phyloP scores from a whole-genome alignment of 1,139 yeast species.

The Saccharomyces hybrid region DNA sequence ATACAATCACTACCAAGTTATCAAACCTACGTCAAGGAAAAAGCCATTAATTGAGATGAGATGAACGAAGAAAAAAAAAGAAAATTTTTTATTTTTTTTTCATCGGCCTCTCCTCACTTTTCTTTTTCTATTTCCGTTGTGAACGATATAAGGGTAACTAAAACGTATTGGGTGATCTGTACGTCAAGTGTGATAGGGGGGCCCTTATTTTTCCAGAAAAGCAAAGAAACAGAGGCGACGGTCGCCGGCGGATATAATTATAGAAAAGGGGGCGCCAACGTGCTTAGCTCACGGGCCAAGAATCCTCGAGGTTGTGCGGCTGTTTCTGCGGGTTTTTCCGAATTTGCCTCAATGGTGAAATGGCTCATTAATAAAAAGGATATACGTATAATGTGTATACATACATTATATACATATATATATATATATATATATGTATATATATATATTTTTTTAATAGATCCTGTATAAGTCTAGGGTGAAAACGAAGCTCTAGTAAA shows the following conservation, averaged over 20 bases:
- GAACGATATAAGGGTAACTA: background rate
- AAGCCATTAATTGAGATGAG: background rate
- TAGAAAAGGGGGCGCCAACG: background rate
- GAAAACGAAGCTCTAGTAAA: background rate
- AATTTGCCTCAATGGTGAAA: background rate
- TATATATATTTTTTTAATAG: background rate
- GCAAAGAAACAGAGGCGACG: background rate
- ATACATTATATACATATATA: background rate
- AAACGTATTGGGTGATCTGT: background rate
- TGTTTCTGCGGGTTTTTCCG: background rate
- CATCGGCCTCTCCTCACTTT: conserved; percentile 1
- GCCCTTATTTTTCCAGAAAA: background rate
- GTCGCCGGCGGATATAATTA: background rate
- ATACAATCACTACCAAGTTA: background rate
- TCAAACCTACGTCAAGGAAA: background rate
- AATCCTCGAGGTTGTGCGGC: background rate
- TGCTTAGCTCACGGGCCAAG: background rate
- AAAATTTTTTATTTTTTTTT: background rate
- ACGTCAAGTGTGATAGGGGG: background rate
- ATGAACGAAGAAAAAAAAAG: background rate
- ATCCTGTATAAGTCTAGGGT: background rate
- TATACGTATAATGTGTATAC: background rate
- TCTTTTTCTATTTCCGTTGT: background rate
- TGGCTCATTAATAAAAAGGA: background rate
- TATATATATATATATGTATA: background rate